Percentiles rank a stretch among this genome's conserved stretches.
Evolutionary conservation across 208 protist genomes (phyloP).

Genomic region (Phytomonas francai): DNA sequence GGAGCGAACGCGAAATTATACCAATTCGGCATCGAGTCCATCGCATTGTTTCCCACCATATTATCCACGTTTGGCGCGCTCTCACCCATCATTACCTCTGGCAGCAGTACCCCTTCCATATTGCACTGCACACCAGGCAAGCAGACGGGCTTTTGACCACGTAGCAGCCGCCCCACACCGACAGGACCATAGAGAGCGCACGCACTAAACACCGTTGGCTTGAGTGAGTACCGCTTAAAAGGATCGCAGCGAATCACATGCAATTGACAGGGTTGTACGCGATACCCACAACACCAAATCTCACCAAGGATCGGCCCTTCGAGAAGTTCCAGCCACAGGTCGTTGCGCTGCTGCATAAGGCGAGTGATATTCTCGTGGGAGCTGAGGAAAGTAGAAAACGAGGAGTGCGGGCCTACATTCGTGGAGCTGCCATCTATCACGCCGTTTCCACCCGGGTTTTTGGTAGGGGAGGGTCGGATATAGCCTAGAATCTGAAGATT

Average conservation of each 20-base stretch:
- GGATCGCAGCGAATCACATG: conserved; percentile 71
- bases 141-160: conserved; percentile 39
- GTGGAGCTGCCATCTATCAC: not conserved
- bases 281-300: conserved; percentile 75
- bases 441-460: not conserved
- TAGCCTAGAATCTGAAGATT: conserved; percentile 51
- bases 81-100: conserved; percentile 45
- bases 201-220: conserved; percentile 50
- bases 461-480: conserved; percentile 20
- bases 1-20: not conserved
- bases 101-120: conserved; percentile 66
- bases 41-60: not conserved
- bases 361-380: conserved; percentile 17
- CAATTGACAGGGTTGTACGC: conserved; percentile 74
- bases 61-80: conserved; percentile 22
- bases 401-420: not conserved
- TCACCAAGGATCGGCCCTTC: conserved; percentile 59
- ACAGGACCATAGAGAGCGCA: conserved; percentile 53
- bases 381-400: not conserved
- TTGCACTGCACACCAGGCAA: conserved; percentile 36
- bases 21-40: not conserved
- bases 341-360: conserved; percentile 33
- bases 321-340: conserved; percentile 75
- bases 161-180: conserved; percentile 38
- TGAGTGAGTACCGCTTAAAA: conserved; percentile 18